A percentile compares a stretch with the other conserved stretches of the same genome.
These are phyloP conservation scores for Diplodia seriata DNA, from an alignment of 2,329 filamentous ascomycete species.

Conservation along the genomic window DNA sequence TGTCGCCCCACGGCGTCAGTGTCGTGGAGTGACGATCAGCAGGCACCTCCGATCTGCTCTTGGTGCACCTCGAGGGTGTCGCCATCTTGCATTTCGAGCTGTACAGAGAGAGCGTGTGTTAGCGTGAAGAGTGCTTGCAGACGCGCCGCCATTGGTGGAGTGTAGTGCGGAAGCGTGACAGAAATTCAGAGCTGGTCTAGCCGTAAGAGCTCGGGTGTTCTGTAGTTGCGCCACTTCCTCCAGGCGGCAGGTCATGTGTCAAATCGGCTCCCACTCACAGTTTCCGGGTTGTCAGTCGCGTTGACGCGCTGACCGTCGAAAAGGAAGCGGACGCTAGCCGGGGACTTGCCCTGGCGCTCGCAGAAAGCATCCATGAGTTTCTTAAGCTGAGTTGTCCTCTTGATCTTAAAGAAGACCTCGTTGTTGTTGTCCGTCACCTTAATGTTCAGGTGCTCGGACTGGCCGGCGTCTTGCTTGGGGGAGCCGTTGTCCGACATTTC, in stretches of 20 bases:
- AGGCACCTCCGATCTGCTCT: constrained; percentile 87
- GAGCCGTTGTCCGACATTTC: constrained; percentile 56
- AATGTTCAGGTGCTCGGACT: constrained; percentile 91
- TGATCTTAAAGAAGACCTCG: constrained; percentile 99
- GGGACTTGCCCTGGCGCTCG: constrained; percentile 89
- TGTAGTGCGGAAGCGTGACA: neutral
- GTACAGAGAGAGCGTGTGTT: constrained; percentile 24
- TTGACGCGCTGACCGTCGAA: constrained; percentile 96
- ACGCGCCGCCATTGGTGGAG: neutral
- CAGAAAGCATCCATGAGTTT: constrained; percentile 99
- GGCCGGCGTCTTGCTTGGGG: constrained; percentile 51
- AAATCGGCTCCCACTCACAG: constrained; percentile 66
- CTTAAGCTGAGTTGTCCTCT: constrained; percentile 91
- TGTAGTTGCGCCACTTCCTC: constrained; percentile 2
- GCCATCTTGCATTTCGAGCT: constrained; percentile 97
- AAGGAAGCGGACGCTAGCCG: constrained; percentile 85
- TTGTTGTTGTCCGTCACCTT: constrained; percentile 99
- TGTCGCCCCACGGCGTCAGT: constrained; percentile 4
- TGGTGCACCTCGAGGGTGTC: constrained; percentile 97
- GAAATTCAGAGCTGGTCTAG: neutral
- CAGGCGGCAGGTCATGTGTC: neutral
- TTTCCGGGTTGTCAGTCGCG: constrained; percentile 86
- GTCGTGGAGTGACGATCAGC: constrained; percentile 35
- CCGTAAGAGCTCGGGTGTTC: neutral
- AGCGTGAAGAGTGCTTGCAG: neutral